Base-by-base conservation (phyloP, 139 green algal genomes). In the Auxenochlorella pyrenoidosa region DNA sequence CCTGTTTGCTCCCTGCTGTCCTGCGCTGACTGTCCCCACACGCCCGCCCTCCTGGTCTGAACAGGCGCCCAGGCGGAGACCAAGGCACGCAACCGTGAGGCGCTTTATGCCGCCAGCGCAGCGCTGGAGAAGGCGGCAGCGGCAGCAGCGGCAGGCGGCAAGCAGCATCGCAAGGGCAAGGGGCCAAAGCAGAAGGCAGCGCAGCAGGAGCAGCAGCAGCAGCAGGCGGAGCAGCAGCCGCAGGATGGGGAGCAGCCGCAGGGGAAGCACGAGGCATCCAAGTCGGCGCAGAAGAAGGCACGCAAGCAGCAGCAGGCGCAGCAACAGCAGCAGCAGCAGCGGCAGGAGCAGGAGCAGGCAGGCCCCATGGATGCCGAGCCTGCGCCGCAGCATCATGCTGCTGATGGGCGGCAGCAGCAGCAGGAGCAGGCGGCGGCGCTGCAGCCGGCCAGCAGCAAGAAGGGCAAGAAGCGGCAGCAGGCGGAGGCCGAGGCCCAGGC, bases 31-130 rank as follows among this genome's bases (percentile, higher is more conserved):
- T 38, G 22, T 2, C 59, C 26, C 80, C 38, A 2, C 80, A 26
- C 66, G 5, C 43, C n/a, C 79, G 82, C 44, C 34, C 58, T 85
- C 34, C 6, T 15, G 41, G 5, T 80, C 30, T 54, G 19, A 44
- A 36, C 86, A 93, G 91, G 94, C 30, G 91, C 94, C 0, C 47
- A 80, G 65, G 38, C 86, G 24, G 83, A 86, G n/a, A 89, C 91
- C 13, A 82, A 86, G n/a, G 84, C 90, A 0, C 88, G 86, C 63
- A 97, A 96, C 91, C 89, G 95, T 10, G 68, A 92, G 86, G 91
- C 85, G 36, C 90, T 97, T 72, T 97, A 97, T 43, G 88, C 79
- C 26, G 32, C 93, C 34, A 95, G 88, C 58, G 83, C 85, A 26
- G 82, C 85, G 40, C 80, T 97, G 72, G 90, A 95, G 87, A 80